Evolutionary conservation across 768 basidiomycete genomes (phyloP).

Genomic region (Myochromella boudieri): DNA sequence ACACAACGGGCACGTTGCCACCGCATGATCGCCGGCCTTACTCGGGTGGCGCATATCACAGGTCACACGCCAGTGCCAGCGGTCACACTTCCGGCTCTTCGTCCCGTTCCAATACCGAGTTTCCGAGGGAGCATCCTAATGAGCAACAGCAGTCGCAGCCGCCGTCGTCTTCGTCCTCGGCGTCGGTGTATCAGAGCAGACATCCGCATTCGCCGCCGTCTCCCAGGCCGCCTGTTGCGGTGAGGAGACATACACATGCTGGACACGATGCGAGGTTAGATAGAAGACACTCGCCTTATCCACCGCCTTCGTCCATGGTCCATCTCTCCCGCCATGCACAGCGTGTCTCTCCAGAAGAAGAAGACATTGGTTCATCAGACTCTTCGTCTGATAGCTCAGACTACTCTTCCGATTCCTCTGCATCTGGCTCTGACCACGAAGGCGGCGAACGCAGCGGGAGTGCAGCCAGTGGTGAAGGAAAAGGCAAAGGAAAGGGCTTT

Average conservation of each 20-base stretch:
- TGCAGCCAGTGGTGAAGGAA: too few species aligned
- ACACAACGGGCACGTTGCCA: neutral
- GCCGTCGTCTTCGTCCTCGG: neutral
- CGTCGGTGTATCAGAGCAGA: too few species aligned
- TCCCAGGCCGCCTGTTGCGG: too few species aligned
- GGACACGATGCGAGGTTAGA: constrained; percentile 1
- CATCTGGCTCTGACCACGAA: neutral
- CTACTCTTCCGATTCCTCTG: neutral
- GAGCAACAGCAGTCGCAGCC: neutral
- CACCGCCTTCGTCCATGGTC: neutral
- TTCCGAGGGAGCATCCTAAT: too few species aligned
- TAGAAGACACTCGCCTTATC: neutral
- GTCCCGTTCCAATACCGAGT: neutral
- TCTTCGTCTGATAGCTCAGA: neutral
- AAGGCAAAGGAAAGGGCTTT: too few species aligned
- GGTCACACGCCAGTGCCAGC: constrained; percentile 1
- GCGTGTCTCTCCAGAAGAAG: constrained; percentile 6
- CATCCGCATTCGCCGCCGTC: too few species aligned
- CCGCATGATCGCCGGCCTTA: neutral
- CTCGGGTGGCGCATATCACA: constrained; percentile 9
- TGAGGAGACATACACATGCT: too few species aligned
- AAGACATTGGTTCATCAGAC: constrained; percentile 10
- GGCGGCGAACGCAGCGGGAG: too few species aligned
- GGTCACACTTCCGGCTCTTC: neutral
- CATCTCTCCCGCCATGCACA: neutral